These are phyloP conservation scores for Debaryomycetaceae sp. DNA, from an alignment of 1,139 yeast genomes.

Conservation along the genomic window DNA sequence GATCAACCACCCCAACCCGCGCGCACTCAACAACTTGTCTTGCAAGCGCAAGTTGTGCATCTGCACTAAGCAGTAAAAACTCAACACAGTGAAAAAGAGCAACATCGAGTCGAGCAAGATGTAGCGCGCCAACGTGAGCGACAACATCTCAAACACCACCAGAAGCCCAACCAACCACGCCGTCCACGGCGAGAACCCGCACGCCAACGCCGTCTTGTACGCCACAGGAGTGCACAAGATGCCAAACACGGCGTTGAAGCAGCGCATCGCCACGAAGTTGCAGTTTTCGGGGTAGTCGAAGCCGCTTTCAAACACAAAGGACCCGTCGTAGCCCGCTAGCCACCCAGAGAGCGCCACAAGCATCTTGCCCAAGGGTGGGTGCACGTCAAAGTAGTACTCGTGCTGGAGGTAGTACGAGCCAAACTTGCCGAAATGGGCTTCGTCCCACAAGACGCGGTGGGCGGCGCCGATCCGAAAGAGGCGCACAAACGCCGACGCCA, in stretches of 20 bases:
- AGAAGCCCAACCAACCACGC: constrained; percentile 52
- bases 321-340: constrained; percentile 64
- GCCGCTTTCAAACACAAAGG: constrained; percentile 65
- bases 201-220: constrained; percentile 51
- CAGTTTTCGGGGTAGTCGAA: constrained; percentile 48
- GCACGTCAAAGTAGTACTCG: constrained; percentile 73
- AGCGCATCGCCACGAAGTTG: constrained; percentile 57
- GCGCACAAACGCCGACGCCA: constrained; percentile 62
- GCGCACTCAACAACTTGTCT: constrained; percentile 32
- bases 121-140: constrained; percentile 64
- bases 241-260: constrained; percentile 62
- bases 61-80: constrained; percentile 54
- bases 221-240: constrained; percentile 61
- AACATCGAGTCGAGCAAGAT: constrained; percentile 71
- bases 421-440: constrained; percentile 79
- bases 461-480: constrained; percentile 62
- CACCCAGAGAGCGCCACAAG: constrained; percentile 64
- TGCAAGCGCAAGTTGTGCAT: constrained; percentile 42
- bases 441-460: constrained; percentile 87
- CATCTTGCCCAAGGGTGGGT: constrained; percentile 75
- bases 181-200: constrained; percentile 44
- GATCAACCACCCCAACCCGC: constrained; percentile 54
- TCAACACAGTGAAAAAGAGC: constrained; percentile 62
- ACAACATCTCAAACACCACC: constrained; percentile 64
- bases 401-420: constrained; percentile 60